Conservation (phyloP, 176 grass and related monocot species). For the Oryza brachyantha region DNA sequence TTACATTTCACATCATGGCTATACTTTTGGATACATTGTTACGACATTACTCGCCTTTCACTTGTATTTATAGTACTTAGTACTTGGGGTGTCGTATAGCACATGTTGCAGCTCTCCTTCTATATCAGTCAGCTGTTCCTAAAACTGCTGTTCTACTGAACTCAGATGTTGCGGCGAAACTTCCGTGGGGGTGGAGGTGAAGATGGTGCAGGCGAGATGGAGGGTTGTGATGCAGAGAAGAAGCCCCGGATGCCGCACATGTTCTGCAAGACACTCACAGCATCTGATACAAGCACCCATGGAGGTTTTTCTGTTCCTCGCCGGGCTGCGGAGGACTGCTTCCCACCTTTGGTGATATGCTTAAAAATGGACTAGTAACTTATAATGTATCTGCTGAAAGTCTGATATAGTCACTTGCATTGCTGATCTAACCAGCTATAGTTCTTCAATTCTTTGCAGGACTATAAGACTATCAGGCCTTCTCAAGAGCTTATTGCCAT, state of each 20-base stretch:
- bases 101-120: neutral
- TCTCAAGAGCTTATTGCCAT: slow-evolving; percentile 86
- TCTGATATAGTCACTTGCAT: neutral
- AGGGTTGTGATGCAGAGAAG: slow-evolving; percentile 45
- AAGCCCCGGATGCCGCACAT: slow-evolving; percentile 60
- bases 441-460: slow-evolving; percentile 45
- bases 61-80: neutral
- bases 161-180: slow-evolving; percentile 46
- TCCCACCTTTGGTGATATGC: slow-evolving; percentile 68
- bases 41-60: neutral
- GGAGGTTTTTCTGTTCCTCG: slow-evolving; percentile 98
- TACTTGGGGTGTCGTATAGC: neutral
- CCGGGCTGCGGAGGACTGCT: slow-evolving; percentile 90
- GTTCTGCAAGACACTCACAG: slow-evolving; percentile 98
- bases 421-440: slow-evolving; percentile 2
- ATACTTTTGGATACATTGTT: neutral
- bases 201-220: slow-evolving; percentile 30
- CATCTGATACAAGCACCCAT: slow-evolving; percentile 95
- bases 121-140: neutral
- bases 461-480: slow-evolving; percentile 80
- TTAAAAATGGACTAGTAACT: neutral
- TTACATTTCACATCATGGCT: neutral
- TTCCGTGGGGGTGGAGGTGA: slow-evolving; percentile 33
- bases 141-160: neutral
- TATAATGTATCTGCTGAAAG: neutral